A percentile compares a stretch with the other conserved stretches of the same genome.
These are phyloP conservation scores for Astragalus membranaceus DNA, from an alignment of 306 rosid genomes.

Conservation along the genomic window DNA sequence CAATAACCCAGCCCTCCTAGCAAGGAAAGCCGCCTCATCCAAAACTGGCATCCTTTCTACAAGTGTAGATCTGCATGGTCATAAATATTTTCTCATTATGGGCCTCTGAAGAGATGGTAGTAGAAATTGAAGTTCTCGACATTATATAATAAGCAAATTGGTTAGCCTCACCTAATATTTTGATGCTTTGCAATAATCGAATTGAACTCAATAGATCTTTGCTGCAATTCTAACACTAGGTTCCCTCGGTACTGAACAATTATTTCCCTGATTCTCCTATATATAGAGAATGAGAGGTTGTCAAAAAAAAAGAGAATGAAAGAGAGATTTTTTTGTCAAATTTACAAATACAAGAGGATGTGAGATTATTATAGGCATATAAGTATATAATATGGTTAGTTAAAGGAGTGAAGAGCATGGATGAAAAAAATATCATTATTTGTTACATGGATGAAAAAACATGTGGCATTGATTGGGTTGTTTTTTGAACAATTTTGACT, in stretches of 20 bases:
- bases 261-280: constrained; percentile 80
- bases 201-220: constrained; percentile 88
- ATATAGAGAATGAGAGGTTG: constrained; percentile 13
- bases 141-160: background rate
- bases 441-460: background rate
- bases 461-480: background rate
- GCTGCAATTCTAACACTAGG: constrained; percentile 95
- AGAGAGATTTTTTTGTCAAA: constrained; percentile 18
- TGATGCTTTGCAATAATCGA: constrained; percentile 70
- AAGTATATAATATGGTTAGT: background rate
- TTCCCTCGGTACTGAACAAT: constrained; percentile 68
- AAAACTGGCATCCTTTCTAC: constrained; percentile 98
- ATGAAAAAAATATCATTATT: constrained; percentile 8
- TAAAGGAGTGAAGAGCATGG: background rate
- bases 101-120: background rate
- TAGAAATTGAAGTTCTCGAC: constrained; percentile 6
- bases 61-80: constrained; percentile 56
- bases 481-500: constrained; percentile 3
- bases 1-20: constrained; percentile 65
- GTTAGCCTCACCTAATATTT: constrained; percentile 61
- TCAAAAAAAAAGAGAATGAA: constrained; percentile 9
- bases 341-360: constrained; percentile 5
- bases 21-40: constrained; percentile 75
- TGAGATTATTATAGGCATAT: background rate
- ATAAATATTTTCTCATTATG: background rate